Conservation (phyloP, 768 basidiomycete species). For the Tricholoma hemisulphureum region DNA sequence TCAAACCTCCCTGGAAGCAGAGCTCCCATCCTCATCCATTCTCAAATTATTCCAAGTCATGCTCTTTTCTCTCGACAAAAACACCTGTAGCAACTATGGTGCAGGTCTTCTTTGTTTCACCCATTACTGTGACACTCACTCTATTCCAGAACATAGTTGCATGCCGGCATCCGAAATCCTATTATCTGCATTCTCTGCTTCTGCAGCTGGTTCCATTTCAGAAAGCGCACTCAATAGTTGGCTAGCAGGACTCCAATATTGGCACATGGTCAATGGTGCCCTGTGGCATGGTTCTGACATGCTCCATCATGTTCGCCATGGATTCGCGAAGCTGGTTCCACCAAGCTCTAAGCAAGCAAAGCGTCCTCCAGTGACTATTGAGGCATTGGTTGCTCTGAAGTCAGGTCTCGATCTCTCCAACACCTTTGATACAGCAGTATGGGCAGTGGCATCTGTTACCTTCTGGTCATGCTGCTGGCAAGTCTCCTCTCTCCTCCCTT, state of each 20-base stretch:
- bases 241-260: constrained; percentile 21
- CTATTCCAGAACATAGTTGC: not conserved
- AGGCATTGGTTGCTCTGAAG: constrained; percentile 24
- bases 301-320: constrained; percentile 9
- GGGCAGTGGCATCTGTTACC: constrained; percentile 6
- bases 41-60: too few species aligned
- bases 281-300: constrained; percentile 26
- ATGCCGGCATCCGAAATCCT: not conserved
- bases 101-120: not conserved
- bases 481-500: too few species aligned
- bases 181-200: not conserved
- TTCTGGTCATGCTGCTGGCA: too few species aligned
- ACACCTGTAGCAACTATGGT: not conserved
- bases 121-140: not conserved
- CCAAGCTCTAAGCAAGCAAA: not conserved
- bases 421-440: constrained; percentile 4
- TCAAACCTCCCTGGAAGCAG: constrained; percentile 1
- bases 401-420: constrained; percentile 10
- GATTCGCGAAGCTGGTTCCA: constrained; percentile 12
- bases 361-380: constrained; percentile 28
- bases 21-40: too few species aligned
- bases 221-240: constrained; percentile 20
- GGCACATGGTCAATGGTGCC: constrained; percentile 19
- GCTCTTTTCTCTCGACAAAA: not conserved
- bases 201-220: not conserved